Evolutionary conservation across 164 flowering plant genomes (phyloP).

Genomic region (Chimonanthus salicifolius): DNA sequence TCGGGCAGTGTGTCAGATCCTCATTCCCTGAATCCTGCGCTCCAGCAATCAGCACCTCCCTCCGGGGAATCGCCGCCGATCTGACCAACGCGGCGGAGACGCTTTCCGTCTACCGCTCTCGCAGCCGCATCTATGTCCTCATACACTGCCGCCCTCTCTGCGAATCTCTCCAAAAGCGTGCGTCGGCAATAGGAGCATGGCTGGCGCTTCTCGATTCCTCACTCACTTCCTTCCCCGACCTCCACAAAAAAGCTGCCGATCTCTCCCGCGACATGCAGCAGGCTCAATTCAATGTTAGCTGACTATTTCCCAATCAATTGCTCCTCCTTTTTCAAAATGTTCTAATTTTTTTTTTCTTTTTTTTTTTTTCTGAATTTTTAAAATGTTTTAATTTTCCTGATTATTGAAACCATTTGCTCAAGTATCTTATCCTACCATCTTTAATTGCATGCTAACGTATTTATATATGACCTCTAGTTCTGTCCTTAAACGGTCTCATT

Average conservation of each 20-base stretch:
- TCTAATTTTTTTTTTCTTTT: no score
- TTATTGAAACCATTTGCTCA: no score
- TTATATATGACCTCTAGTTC: no score
- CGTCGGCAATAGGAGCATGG: constrained; percentile 46
- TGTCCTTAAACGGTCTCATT: no score
- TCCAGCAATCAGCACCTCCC: constrained; percentile 31
- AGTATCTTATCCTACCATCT: no score
- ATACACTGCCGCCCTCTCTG: constrained; percentile 37
- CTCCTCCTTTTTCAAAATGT: neutral
- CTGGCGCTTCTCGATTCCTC: constrained; percentile 41
- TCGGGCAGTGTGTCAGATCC: constrained; percentile 27
- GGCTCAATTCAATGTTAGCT: constrained; percentile 35
- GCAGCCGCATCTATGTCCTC: constrained; percentile 43
- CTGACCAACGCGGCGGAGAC: constrained; percentile 25
- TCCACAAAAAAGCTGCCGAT: constrained; percentile 38
- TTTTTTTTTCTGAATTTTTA: no score
- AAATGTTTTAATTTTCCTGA: no score
- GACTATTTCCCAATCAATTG: neutral
- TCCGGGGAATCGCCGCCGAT: constrained; percentile 41
- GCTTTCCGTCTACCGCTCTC: constrained; percentile 25
- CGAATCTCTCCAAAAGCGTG: constrained; percentile 27
- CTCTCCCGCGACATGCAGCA: constrained; percentile 50
- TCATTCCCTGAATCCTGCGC: constrained; percentile 17
- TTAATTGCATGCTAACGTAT: no score
- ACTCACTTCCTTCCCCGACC: constrained; percentile 25